A percentile compares a stretch with the other conserved stretches of the same genome.
phyloP scores from a whole-genome alignment of 2,329 filamentous ascomycete species.

The Clarireedia paspali region DNA sequence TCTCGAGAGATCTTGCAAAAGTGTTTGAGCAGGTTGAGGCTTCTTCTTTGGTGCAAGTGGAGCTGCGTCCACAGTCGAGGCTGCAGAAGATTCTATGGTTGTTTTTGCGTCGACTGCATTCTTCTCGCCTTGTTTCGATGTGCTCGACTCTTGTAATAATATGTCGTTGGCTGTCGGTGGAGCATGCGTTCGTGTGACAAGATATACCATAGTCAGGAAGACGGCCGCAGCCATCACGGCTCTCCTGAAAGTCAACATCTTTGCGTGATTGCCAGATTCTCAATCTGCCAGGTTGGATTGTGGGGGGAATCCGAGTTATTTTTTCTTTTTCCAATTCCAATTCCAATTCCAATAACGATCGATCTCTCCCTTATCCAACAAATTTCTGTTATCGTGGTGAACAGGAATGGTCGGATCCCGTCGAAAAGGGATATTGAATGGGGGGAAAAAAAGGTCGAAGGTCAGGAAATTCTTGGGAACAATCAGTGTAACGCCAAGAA shows the following conservation, averaged over 20 bases:
- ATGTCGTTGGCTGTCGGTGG: conserved; percentile 8
- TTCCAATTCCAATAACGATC: background rate
- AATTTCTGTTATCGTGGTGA: background rate
- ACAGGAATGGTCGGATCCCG: background rate
- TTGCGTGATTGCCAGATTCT: conserved; percentile 20
- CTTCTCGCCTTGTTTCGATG: background rate
- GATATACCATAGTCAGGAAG: conserved; percentile 60
- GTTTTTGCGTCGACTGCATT: background rate
- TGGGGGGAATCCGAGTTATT: too few species aligned
- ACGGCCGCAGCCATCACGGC: conserved; percentile 64
- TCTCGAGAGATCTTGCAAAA: conserved; percentile 51
- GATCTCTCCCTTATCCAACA: background rate
- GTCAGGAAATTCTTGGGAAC: background rate
- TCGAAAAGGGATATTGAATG: background rate
- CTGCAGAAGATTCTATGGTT: conserved; percentile 3
- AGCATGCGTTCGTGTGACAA: conserved; percentile 56
- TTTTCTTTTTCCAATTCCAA: too few species aligned
- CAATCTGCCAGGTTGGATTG: conserved; percentile 1
- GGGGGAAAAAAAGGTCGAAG: background rate
- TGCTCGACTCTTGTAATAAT: background rate
- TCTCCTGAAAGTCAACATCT: conserved; percentile 73
- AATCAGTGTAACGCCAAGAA: conserved; percentile 2
- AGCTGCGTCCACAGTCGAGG: conserved; percentile 10
- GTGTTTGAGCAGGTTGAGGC: conserved; percentile 16
- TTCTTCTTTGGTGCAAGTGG: conserved; percentile 15